These are phyloP conservation scores for Venturia effusa DNA, from an alignment of 2,329 filamentous ascomycete genomes.

Conservation along the genomic window DNA sequence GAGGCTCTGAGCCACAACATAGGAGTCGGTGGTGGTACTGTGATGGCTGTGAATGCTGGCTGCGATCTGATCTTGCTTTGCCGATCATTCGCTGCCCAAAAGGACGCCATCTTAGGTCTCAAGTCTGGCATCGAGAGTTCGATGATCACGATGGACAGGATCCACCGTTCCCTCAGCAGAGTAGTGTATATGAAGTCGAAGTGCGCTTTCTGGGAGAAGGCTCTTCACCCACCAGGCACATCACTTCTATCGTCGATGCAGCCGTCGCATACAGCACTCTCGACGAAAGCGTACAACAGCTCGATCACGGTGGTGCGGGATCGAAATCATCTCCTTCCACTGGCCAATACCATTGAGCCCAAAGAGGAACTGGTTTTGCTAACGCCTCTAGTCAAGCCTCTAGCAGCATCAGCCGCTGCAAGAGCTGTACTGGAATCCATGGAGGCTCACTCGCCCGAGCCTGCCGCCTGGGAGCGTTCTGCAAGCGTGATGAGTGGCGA, in stretches of 20 bases:
- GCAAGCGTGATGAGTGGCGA: conserved; percentile 78
- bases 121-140: conserved; percentile 84
- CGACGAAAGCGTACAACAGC: conserved; percentile 76
- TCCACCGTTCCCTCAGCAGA: conserved; percentile 68
- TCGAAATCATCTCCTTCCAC: conserved; percentile 71
- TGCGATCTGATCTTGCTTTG: conserved; percentile 88
- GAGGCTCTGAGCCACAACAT: conserved; percentile 91
- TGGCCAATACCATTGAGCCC: conserved; percentile 69
- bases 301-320: conserved; percentile 91
- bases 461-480: conserved; percentile 43
- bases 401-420: conserved; percentile 80
- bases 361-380: conserved; percentile 84
- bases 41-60: conserved; percentile 94
- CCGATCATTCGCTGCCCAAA: conserved; percentile 75
- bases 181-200: conserved; percentile 72
- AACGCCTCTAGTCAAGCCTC: conserved; percentile 79
- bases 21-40: conserved; percentile 89
- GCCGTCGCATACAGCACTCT: conserved; percentile 69
- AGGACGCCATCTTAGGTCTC: conserved; percentile 82
- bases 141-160: conserved; percentile 70
- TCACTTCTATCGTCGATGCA: conserved; percentile 69
- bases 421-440: conserved; percentile 55
- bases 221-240: conserved; percentile 75
- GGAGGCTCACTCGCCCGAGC: conserved; percentile 46
- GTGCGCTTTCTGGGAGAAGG: conserved; percentile 84